Evolutionary conservation across 2,329 filamentous ascomycete species (phyloP).

Genomic region (Trichoderma sp.): DNA sequence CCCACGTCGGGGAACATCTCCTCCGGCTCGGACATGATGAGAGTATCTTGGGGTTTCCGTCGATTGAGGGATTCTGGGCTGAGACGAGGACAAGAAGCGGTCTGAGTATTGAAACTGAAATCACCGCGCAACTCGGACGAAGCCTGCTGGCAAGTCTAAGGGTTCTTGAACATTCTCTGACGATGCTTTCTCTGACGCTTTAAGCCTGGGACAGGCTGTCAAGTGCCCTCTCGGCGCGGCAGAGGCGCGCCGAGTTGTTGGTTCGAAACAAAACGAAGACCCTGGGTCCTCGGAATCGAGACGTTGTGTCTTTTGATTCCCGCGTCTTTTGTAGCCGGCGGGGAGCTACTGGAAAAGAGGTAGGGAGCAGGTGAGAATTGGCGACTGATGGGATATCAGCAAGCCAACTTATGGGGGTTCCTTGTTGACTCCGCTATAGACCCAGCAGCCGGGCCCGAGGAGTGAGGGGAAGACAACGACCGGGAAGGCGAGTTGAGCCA

Average conservation of each 20-base stretch:
- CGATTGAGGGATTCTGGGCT: constrained; percentile 17
- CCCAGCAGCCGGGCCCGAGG: constrained; percentile 88
- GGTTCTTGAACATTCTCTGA: constrained; percentile 38
- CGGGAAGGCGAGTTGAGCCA: constrained; percentile 79
- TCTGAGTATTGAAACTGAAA: neutral
- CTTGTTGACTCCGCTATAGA: constrained; percentile 95
- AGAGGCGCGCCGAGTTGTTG: constrained; percentile 43
- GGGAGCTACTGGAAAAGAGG: constrained; percentile 1
- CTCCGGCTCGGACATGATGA: constrained; percentile 68
- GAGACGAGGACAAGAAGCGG: constrained; percentile 9
- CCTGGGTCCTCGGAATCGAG: constrained; percentile 13
- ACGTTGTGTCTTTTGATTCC: neutral
- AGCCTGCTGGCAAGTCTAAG: constrained; percentile 38
- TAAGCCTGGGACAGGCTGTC: constrained; percentile 10
- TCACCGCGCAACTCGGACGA: constrained; percentile 26
- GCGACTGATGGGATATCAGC: constrained; percentile 3
- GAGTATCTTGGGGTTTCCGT: constrained; percentile 9
- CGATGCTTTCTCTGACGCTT: constrained; percentile 14
- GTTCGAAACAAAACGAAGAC: constrained; percentile 37
- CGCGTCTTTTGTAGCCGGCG: constrained; percentile 5
- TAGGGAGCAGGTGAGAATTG: constrained; percentile 11
- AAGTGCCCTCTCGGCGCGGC: constrained; percentile 42
- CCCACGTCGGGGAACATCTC: constrained; percentile 60
- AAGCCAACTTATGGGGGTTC: constrained; percentile 86
- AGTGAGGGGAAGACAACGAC: constrained; percentile 79